A percentile compares a stretch with the other conserved stretches of the same genome.
These are phyloP conservation scores for Colletotrichum spinosum DNA, from an alignment of 2,329 filamentous ascomycete species.

Conservation along the genomic window DNA sequence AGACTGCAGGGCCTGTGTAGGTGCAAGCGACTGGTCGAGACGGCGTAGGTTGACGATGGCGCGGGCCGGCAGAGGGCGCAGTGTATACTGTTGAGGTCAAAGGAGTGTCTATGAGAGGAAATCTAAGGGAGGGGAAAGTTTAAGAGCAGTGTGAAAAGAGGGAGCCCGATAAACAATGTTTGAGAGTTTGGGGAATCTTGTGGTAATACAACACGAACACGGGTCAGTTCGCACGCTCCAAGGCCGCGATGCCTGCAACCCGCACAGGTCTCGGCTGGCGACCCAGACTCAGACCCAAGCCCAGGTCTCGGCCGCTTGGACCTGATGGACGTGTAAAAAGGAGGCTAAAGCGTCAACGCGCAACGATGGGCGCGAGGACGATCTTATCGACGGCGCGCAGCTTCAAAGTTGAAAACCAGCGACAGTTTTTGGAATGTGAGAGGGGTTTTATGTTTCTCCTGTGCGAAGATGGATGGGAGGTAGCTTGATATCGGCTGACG, in stretches of 20 bases:
- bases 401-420: not conserved
- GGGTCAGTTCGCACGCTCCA: constrained; percentile 31
- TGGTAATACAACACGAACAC: constrained; percentile 37
- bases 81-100: not conserved
- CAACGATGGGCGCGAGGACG: constrained; percentile 7
- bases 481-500: constrained; percentile 33
- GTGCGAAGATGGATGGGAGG: constrained; percentile 4
- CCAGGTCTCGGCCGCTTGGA: constrained; percentile 35
- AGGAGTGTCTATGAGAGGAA: constrained; percentile 1
- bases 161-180: constrained; percentile 13
- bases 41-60: not conserved
- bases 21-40: constrained; percentile 1
- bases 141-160: constrained; percentile 4
- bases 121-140: constrained; percentile 2
- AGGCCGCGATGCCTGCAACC: constrained; percentile 27
- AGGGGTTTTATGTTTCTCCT: constrained; percentile 18
- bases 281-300: constrained; percentile 30
- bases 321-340: constrained; percentile 19
- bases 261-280: constrained; percentile 29
- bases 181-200: constrained; percentile 12
- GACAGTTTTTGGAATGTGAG: constrained; percentile 1
- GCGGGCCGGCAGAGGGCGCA: not conserved
- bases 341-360: constrained; percentile 27
- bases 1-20: constrained; percentile 3
- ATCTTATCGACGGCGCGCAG: constrained; percentile 19